phyloP scores from a whole-genome alignment of 805 yeast species.

The Zygosaccharomyces pseudorouxii region DNA sequence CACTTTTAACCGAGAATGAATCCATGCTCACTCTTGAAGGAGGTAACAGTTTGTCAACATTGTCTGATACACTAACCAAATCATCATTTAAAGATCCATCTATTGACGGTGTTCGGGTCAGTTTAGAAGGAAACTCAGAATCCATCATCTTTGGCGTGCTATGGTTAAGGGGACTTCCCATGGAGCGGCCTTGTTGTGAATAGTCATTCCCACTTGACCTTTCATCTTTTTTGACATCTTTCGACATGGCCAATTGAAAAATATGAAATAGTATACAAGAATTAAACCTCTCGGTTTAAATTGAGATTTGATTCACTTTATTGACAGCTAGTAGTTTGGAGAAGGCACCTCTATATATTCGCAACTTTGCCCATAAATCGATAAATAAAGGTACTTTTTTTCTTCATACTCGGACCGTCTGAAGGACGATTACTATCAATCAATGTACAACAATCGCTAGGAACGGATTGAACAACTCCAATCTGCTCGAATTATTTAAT shows the following conservation, averaged over 20 bases:
- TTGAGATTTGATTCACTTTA: background rate
- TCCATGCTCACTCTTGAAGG: constrained; percentile 25
- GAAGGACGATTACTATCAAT: background rate
- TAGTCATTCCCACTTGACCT: background rate
- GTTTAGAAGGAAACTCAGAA: constrained; percentile 9
- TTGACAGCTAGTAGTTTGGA: background rate
- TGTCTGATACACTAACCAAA: constrained; percentile 27
- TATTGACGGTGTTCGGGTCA: constrained; percentile 11
- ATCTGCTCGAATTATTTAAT: background rate
- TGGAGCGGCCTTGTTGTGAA: background rate
- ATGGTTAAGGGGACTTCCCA: constrained; percentile 1
- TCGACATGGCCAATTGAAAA: constrained; percentile 7
- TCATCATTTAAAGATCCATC: constrained; percentile 36
- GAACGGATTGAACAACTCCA: background rate
- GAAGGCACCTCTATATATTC: background rate
- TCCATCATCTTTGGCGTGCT: constrained; percentile 4
- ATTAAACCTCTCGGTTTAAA: background rate
- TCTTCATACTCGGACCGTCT: background rate
- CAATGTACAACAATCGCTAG: background rate
- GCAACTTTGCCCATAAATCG: background rate
- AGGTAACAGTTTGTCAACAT: constrained; percentile 13
- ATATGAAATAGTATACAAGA: background rate
- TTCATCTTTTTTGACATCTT: constrained; percentile 5
- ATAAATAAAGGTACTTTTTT: background rate
- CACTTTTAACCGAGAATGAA: constrained; percentile 28